These are phyloP conservation scores for Pseudogymnoascus sp. DNA, from an alignment of 2,329 filamentous ascomycete genomes.

Conservation along the genomic window DNA sequence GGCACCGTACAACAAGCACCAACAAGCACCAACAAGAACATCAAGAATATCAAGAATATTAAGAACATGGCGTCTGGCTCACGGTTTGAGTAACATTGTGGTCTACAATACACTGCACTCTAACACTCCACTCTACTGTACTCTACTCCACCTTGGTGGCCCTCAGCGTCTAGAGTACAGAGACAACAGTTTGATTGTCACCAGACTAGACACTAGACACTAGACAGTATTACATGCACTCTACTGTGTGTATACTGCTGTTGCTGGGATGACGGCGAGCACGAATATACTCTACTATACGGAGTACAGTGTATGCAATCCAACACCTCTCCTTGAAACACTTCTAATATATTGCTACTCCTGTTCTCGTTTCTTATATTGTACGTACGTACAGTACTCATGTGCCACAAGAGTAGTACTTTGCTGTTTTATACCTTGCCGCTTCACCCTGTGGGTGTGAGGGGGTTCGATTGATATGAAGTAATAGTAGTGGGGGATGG, in stretches of 20 bases:
- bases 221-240: neutral
- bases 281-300: neutral
- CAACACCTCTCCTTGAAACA: neutral
- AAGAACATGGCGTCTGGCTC: neutral
- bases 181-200: constrained; percentile 1
- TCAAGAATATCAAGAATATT: no score
- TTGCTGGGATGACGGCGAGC: neutral
- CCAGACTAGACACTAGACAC: neutral
- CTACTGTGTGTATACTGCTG: neutral
- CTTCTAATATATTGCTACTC: neutral
- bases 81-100: neutral
- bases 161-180: neutral
- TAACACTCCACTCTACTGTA: neutral
- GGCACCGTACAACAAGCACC: neutral
- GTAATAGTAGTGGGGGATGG: neutral
- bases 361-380: neutral
- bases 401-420: neutral
- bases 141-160: neutral
- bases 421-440: neutral
- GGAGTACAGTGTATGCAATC: neutral
- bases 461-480: neutral
- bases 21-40: neutral
- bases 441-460: neutral
- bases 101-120: neutral
- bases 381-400: neutral